phyloP scores from a whole-genome alignment of 2,329 filamentous ascomycete genomes.

The Paecilomyces niveus region DNA sequence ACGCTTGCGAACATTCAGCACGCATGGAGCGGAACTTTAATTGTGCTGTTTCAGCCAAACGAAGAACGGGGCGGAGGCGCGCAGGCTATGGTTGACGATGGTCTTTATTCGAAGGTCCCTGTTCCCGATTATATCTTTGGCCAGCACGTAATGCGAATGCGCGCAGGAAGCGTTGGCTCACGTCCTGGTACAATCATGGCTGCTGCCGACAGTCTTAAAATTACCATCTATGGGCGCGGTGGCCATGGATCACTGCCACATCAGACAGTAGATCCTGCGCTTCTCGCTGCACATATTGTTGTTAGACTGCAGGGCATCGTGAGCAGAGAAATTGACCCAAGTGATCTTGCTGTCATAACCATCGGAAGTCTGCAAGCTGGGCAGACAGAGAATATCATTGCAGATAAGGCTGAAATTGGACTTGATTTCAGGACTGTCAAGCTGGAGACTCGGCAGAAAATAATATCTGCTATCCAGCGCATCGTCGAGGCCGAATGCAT shows the following conservation, averaged over 20 bases:
- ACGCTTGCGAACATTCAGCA: slow-evolving; percentile 39
- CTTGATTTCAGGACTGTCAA: slow-evolving; percentile 48
- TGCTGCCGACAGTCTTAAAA: slow-evolving; percentile 39
- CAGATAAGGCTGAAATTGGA: slow-evolving; percentile 47
- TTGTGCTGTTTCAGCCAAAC: slow-evolving; percentile 60
- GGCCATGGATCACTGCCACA: slow-evolving; percentile 54
- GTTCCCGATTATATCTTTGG: slow-evolving; percentile 51
- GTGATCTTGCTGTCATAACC: slow-evolving; percentile 51
- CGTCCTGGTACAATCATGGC: slow-evolving; percentile 35
- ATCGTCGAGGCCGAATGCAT: slow-evolving; percentile 52
- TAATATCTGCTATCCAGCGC: slow-evolving; percentile 43
- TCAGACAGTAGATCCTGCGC: slow-evolving; percentile 50
- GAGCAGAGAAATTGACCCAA: slow-evolving; percentile 46
- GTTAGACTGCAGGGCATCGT: slow-evolving; percentile 55
- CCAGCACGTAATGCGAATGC: slow-evolving; percentile 47
- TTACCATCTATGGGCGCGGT: slow-evolving; percentile 53
- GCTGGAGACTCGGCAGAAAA: slow-evolving; percentile 38
- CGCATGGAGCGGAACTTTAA: slow-evolving; percentile 55
- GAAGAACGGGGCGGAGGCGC: slow-evolving; percentile 60
- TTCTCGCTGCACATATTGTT: slow-evolving; percentile 51
- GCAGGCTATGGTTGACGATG: slow-evolving; percentile 55
- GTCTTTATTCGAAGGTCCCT: slow-evolving; percentile 46
- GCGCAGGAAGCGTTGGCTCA: slow-evolving; percentile 34
- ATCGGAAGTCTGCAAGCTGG: slow-evolving; percentile 54
- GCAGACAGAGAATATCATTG: slow-evolving; percentile 55